Evolutionary conservation across 371 early-diverging fungal genomes (phyloP).

Genomic region (Cokeromyces recurvatus): DNA sequence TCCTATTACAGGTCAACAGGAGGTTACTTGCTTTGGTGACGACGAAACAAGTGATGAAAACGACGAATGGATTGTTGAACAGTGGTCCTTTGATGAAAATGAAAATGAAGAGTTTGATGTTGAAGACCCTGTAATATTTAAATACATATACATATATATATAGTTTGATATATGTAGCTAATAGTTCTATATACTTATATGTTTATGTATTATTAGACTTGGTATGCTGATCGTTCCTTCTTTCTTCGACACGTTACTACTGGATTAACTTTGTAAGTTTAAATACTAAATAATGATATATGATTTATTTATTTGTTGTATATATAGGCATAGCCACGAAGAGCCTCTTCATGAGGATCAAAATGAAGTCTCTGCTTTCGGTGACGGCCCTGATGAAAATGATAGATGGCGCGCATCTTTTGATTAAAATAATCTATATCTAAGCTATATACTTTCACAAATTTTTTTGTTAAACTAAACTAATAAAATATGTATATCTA

Average conservation of each 20-base stretch:
- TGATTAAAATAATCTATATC: too few relatives aligned
- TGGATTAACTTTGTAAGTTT: constrained; percentile 41
- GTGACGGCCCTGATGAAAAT: constrained; percentile 50
- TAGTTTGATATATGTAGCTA: background rate
- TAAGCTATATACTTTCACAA: too few relatives aligned
- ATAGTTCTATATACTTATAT: background rate
- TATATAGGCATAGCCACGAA: constrained; percentile 42
- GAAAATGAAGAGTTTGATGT: constrained; percentile 35
- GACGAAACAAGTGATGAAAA: constrained; percentile 46
- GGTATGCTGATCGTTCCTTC: constrained; percentile 45
- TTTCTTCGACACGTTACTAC: constrained; percentile 48
- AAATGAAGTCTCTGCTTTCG: constrained; percentile 51
- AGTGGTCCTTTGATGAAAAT: constrained; percentile 26
- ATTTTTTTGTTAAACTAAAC: too few relatives aligned
- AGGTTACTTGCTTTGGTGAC: constrained; percentile 56
- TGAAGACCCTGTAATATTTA: constrained; percentile 19
- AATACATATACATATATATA: background rate
- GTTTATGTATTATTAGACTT: too few relatives aligned
- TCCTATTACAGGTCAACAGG: constrained; percentile 55
- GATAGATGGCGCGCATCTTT: constrained; percentile 57
- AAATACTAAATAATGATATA: background rate
- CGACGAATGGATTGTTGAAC: constrained; percentile 58
- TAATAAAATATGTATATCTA: too few relatives aligned
- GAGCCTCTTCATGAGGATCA: constrained; percentile 28
- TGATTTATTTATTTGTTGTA: background rate